These are phyloP conservation scores for Pleurozium schreberi DNA, from an alignment of 225 moss, liverwort and hornwort genomes.

Conservation along the genomic window DNA sequence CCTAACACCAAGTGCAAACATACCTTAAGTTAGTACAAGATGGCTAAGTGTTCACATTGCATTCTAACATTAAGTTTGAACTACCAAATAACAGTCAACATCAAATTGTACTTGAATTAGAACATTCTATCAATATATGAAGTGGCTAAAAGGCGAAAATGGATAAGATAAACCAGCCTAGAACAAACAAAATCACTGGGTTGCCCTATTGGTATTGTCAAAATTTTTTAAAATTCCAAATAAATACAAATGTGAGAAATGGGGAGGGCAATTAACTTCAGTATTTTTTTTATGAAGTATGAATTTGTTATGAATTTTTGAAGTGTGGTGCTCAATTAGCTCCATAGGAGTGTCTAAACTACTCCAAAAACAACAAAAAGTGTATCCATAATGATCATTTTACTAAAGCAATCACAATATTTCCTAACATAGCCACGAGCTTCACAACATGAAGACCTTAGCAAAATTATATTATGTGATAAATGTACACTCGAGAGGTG, in stretches of 20 bases:
- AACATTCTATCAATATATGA: no score
- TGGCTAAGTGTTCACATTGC: no score
- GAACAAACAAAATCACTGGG: fast-evolving
- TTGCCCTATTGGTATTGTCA: fast-evolving
- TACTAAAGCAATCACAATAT: no score
- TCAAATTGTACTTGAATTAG: neutral
- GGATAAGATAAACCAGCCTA: fast-evolving
- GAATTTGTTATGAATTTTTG: neutral
- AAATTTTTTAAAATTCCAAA: neutral
- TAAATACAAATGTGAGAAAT: neutral
- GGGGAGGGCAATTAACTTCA: no score
- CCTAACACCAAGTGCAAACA: no score
- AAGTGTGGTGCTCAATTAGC: fast-evolving
- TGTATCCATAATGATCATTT: neutral
- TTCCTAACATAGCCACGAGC: fast-evolving
- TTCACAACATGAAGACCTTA: neutral
- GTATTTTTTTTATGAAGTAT: neutral
- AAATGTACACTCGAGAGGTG: neutral
- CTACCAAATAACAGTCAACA: neutral
- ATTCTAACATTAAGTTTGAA: no score
- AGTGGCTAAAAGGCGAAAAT: neutral
- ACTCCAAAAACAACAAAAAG: fast-evolving
- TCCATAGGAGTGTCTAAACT: neutral
- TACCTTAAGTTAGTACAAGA: no score
- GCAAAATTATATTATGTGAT: neutral